These are phyloP conservation scores for Globisporangium takayamanum DNA, from an alignment of 352 stramenopile genomes.

Conservation along the genomic window DNA sequence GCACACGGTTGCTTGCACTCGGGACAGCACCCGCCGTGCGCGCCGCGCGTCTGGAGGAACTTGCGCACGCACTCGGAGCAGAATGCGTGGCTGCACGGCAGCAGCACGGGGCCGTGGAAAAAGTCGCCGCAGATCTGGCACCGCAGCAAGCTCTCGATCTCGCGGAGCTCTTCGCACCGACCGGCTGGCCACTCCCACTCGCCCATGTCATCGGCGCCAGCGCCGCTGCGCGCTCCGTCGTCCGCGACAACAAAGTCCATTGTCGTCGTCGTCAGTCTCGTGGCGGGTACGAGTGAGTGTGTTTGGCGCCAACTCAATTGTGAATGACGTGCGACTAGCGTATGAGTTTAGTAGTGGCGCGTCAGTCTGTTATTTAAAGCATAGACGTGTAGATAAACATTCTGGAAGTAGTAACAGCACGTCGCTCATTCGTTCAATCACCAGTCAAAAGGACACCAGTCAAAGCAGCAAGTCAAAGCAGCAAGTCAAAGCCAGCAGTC, in stretches of 20 bases:
- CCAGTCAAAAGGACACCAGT: conserved; percentile 11
- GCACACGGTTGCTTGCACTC: conserved; percentile 72
- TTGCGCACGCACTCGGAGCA: conserved; percentile 80
- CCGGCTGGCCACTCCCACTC: conserved; percentile 70
- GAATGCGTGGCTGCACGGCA: conserved; percentile 78
- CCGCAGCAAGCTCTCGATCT: conserved; percentile 70
- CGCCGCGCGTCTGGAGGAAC: conserved; percentile 65
- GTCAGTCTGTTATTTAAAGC: background rate
- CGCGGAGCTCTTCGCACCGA: conserved; percentile 43
- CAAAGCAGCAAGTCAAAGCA: background rate
- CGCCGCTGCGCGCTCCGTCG: background rate
- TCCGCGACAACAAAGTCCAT: conserved; percentile 13
- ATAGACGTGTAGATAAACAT: background rate
- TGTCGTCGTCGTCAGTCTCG: background rate
- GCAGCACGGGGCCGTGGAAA: conserved; percentile 71
- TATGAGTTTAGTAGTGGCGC: background rate
- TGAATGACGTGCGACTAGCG: background rate
- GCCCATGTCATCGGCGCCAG: conserved; percentile 25
- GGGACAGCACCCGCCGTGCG: conserved; percentile 64
- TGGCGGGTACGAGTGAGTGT: background rate
- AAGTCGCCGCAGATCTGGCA: conserved; percentile 84
- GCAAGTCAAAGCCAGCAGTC: background rate
- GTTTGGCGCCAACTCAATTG: background rate
- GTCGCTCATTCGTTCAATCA: background rate
- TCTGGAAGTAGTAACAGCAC: background rate